Percentiles rank a stretch among this genome's conserved stretches.
Evolutionary conservation across 257 asterid species (phyloP).

Genomic region (Solanum chaucha): DNA sequence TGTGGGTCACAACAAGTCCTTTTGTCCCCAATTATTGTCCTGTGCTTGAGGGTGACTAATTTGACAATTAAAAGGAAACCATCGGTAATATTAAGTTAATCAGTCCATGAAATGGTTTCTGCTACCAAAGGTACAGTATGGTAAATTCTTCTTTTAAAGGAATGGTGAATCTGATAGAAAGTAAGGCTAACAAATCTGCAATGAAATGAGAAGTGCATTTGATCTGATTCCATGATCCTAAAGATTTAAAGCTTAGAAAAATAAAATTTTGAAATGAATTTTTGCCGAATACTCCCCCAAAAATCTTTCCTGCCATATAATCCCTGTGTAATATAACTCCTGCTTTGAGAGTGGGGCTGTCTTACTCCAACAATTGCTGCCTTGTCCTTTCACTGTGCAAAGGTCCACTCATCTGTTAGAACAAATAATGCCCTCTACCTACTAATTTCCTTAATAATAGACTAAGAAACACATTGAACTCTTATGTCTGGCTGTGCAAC

Average conservation of each 20-base stretch:
- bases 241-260: background rate
- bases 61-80: background rate
- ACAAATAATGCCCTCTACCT: background rate
- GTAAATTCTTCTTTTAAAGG: background rate
- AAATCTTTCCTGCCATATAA: background rate
- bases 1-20: background rate
- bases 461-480: background rate
- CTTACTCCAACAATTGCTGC: background rate
- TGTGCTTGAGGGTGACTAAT: background rate
- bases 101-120: background rate
- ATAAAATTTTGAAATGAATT: background rate
- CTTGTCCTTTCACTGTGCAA: background rate
- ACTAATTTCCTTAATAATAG: background rate
- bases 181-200: background rate
- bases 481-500: background rate
- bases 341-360: background rate
- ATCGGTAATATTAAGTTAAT: background rate
- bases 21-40: background rate
- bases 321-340: background rate
- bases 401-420: background rate
- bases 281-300: background rate
- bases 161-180: background rate
- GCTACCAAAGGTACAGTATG: background rate
- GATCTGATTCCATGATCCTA: background rate
- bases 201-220: background rate